Base-by-base conservation (phyloP, 345 rosid genomes). In the Eucalyptus microcorys region DNA sequence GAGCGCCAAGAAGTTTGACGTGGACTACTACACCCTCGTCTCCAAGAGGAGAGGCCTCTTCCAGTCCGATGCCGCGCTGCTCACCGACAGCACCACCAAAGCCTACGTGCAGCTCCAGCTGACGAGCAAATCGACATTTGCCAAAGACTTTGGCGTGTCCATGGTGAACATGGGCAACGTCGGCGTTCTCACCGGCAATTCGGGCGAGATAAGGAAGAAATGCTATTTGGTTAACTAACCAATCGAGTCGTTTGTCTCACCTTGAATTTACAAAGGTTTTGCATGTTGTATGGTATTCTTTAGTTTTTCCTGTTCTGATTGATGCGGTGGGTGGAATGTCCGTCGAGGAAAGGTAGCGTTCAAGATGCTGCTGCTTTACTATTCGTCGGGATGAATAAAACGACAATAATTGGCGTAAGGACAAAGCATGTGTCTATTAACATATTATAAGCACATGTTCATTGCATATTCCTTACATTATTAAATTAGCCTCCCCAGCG, bases 91-190 rank as follows among this genome's bases (percentile, higher is more conserved):
- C n/a, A 86, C 90, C 32, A 94, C 98, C 16, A 92, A 89, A 80
- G 90, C 92, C 86, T 94, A 95, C 83, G 89, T 96, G 86, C 47
- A 53, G 76, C 92, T 93, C 57, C 92, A 43, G 5, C 24, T 68
- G 2, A 57, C 66, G 30, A 88, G 92, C 3, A 90, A 93, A 17
- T 90, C 91, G 42, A 95, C 94, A 91, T 94, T 91, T 34, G 7
- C 2, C 24, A 71, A 90, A 52, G 97, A 96, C 89, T 96, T 96
- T 88, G 94, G 93, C 10, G 92, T 37, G 49, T 95, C 97, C 55
- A 96, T 95, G 97, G 93, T 92, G 40, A 95, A 94, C 2, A 93
- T 96, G 96, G 99, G 97, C 11, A 89, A 94, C 87, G 57, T 94
- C 64, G 94, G 91, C 1, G 97, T 95, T 86, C 90, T 95, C 30